These are phyloP conservation scores for Turritis glabra DNA, from an alignment of 345 rosid genomes.

Conservation along the genomic window DNA sequence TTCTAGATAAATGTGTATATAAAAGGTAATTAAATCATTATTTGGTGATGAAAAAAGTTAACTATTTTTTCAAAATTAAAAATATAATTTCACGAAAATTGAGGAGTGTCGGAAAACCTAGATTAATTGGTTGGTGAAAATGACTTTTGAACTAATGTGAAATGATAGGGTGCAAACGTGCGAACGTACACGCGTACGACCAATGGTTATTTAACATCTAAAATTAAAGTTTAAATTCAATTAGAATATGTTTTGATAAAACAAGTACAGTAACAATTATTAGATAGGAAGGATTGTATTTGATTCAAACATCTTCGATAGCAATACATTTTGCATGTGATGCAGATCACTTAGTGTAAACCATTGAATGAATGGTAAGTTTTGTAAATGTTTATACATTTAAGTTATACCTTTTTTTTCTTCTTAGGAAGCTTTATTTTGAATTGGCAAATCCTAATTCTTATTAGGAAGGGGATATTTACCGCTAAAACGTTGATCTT, in stretches of 20 bases:
- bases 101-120: conserved; percentile 24
- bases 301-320: no score
- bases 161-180: conserved; percentile 18
- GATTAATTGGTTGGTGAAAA: conserved; percentile 31
- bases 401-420: no score
- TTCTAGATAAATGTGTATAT: background rate
- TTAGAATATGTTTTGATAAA: background rate
- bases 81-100: background rate
- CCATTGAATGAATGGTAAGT: background rate
- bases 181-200: background rate
- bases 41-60: background rate
- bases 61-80: background rate
- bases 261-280: background rate
- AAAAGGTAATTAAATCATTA: background rate
- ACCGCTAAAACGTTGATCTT: no score
- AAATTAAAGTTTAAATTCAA: background rate
- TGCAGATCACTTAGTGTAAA: background rate
- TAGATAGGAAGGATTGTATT: background rate
- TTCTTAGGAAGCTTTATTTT: background rate
- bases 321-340: background rate
- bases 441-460: background rate
- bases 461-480: background rate
- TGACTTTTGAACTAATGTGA: conserved; percentile 24
- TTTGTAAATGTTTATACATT: background rate
- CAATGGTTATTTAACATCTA: background rate